Base-by-base conservation (phyloP, 345 rosid genomes). In the Anacardium occidentale region DNA sequence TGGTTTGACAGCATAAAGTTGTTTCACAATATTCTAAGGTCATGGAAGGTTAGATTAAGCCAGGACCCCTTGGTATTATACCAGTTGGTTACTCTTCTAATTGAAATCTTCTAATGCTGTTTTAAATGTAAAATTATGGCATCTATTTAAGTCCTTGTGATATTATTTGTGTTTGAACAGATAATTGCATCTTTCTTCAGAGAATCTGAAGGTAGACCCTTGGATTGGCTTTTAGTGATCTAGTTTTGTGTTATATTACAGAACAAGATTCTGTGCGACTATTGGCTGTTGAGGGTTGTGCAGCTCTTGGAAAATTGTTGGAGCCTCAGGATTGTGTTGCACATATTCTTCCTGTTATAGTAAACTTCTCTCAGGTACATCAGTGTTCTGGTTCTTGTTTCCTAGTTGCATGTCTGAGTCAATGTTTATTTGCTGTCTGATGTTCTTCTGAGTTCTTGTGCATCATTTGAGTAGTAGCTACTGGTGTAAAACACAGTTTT, bases 211-310 rank as follows among this genome's bases (percentile, higher is more conserved):
- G 5, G 42, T 37, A 37, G 42, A 37, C 42, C 40, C 42, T 37
- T 37, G 42, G 42, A 37, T 4, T 6, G 54, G 18, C 22, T 25
- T 72, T 44, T 74, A 45, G 25, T 70, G 71, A 18, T 67, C 29
- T 55, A 52, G 62, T 58, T 50, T 48, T 3, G 7, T 55, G 64
- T 21, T 63, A 3, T 62, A 37, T 76, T 42, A 26, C 91, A 94
- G 97, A 94, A 79, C 98, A 94, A 79, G 98, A 94, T 87, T 92
- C 98, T 50, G 98, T 94, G 62, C 88, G 98, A 50, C 77, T 94
- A 74, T 80, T 94, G 88, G 95, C 97, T 13, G 98, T 94, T 59
- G 98, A 94, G 86, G 92, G 97, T 61, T 90, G 98, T 85, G 97
- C 97, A 74, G 92, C 97, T 18, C 93, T 94, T 70, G 98, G 98